Base-by-base conservation (phyloP, 164 flowering plant species). In the Aristolochia californica region DNA sequence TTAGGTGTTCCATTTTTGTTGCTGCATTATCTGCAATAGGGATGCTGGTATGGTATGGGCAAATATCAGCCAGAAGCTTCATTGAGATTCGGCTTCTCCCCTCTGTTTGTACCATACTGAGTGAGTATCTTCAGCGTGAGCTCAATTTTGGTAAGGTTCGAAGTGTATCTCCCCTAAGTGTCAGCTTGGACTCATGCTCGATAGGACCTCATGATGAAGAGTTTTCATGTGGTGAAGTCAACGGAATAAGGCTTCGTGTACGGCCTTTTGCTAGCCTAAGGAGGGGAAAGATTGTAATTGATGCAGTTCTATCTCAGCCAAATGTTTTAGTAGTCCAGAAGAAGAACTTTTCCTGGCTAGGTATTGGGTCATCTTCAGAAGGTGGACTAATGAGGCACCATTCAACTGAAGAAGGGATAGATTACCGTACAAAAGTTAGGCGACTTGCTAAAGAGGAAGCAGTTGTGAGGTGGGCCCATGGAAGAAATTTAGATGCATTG, bases 371-470 rank as follows among this genome's bases (percentile, higher is more conserved):
- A 14, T 65, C 62, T 45, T 57, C 78, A 48, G 96, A 81, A 53
- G 80, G 66, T 56, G 55, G 57, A 65, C 56, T 71, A 5, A 72
- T 66, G 53, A 77, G 78, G 73, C 93, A 73, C 66, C 61, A 69
- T 5, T 90, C 95, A 17, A 75, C 79, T 63, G 99, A 94, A 77
- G 99, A 87, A 74, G 99, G 96, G 27, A 87, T 89, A 62, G 97
- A 94, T 71, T 59, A 69, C 77, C 90, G 91, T 60, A 90, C 99
- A 1, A 89, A 78, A 77, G 80, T 68, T 50, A 79, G 95, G 78
- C 81, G 99, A 77, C 52, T 70, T 67, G 84, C 95, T 45, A 78
- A 91, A 67, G 99, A 94, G 77, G 87, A 84, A 75, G 85, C 80
- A 23, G 78, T 72, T 62, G 62, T 74, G 64, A 58, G 62, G 40